Base-by-base conservation (phyloP, 1,284 basidiomycete genomes). In the Somion occarium region DNA sequence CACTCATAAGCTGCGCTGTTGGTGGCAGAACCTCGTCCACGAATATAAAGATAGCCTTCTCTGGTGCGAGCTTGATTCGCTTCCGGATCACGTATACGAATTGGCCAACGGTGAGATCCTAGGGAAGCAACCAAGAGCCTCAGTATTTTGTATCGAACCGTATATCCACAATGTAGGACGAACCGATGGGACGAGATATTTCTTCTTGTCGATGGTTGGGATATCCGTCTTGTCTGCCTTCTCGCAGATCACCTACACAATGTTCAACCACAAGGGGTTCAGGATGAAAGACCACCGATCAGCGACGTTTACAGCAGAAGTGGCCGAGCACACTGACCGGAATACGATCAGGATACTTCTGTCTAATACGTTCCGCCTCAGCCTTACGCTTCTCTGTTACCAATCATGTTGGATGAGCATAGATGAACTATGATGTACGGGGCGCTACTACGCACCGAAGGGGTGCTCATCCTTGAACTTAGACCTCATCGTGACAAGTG, bases 401-500 rank as follows among this genome's bases (percentile, higher is more conserved):
- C 30, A 49, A 53, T 43, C 55, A 57, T 53, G 53, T 51, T 59
- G 52, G 52, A 63, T 61, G 55, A 61, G 58, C 51, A 48, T 41
- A 59, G 60, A 67, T 64, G 55, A 38, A 46, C 23, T 50, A 37
- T 51, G 50, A 48, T 53, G 49, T 52, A 50, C 50, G 24, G 55
- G 44, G 53, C 42, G 57, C 54, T 55, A 60, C 50, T 34, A 76
- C 85, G 57, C 62, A 97, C 95, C 95, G 68, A 98, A 99, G 53
- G 94, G 91, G 73, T 99, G 97, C 76, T 99, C 97, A 73, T 98
- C 96, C 85, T 99, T 99, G 82, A 99, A 99, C 78, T 98, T 97
- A 69, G 94, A 96, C 69, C 94, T 85, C 88, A 98, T 97, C 27
- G 23, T 64, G 58, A n/a, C 38, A 42, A 18, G 24, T 9, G 45